These are phyloP conservation scores for Pueraria montana DNA, from an alignment of 306 rosid genomes.

Conservation along the genomic window DNA sequence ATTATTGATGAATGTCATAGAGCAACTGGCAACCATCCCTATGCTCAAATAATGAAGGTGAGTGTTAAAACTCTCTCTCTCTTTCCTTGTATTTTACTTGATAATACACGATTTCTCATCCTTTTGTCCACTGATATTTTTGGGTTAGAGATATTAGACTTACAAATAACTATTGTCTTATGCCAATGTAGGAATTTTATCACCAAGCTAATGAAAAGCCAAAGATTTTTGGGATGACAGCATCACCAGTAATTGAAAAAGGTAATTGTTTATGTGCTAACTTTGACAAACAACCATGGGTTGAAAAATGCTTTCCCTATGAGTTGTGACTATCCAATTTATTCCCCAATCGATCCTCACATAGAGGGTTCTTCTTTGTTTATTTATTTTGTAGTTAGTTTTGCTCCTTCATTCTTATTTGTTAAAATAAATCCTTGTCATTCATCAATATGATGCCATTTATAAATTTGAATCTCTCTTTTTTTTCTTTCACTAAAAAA, in stretches of 20 bases:
- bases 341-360: background rate
- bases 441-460: background rate
- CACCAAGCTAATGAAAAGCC: slow-evolving; percentile 81
- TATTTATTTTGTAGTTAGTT: background rate
- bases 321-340: background rate
- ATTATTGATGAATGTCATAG: slow-evolving; percentile 90
- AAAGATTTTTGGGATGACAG: slow-evolving; percentile 89
- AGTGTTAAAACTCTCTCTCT: slow-evolving; percentile 25
- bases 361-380: background rate
- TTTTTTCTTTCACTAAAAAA: background rate
- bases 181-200: slow-evolving; percentile 82
- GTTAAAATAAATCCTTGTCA: background rate
- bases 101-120: slow-evolving; percentile 16
- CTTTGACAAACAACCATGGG: slow-evolving; percentile 22
- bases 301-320: slow-evolving; percentile 13
- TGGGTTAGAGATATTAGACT: slow-evolving; percentile 25
- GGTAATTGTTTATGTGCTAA: slow-evolving; percentile 57
- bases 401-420: background rate
- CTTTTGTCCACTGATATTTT: slow-evolving; percentile 13
- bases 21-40: slow-evolving; percentile 89
- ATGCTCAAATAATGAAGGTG: slow-evolving; percentile 89
- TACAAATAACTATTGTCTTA: slow-evolving; percentile 41
- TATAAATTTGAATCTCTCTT: background rate
- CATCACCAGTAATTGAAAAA: slow-evolving; percentile 82
- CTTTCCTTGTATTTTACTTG: slow-evolving; percentile 30